These are phyloP conservation scores for Piper longum DNA, from an alignment of 164 flowering plant species.

Conservation along the genomic window DNA sequence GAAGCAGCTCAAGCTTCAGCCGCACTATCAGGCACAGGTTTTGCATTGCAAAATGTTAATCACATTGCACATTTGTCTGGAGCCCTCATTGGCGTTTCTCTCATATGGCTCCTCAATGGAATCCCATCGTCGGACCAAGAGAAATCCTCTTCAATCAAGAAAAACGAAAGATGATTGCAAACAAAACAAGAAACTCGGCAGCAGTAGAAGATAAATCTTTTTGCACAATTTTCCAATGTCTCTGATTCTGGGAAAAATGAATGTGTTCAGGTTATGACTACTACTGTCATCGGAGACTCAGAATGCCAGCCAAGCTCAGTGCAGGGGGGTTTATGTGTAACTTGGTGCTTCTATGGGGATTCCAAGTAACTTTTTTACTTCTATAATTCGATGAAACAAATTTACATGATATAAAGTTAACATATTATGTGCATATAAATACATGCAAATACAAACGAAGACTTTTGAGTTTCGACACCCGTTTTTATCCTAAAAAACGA, in stretches of 20 bases:
- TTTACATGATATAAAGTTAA: no score
- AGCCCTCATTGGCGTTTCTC: slow-evolving; percentile 67
- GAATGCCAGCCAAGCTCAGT: not conserved
- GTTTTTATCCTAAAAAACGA: not conserved
- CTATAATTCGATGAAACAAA: not conserved
- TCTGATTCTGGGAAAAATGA: not conserved
- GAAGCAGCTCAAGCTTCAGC: slow-evolving; percentile 96
- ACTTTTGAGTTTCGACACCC: not conserved
- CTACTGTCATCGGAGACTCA: not conserved
- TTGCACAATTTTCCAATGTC: not conserved
- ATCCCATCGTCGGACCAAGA: slow-evolving; percentile 2
- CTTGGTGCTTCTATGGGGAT: not conserved
- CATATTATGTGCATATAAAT: no score
- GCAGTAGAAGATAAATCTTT: not conserved
- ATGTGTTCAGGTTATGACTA: not conserved
- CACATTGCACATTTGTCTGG: slow-evolving; percentile 98
- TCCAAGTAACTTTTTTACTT: not conserved
- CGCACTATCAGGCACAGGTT: slow-evolving; percentile 36
- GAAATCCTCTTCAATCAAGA: not conserved
- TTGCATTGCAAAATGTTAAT: slow-evolving; percentile 49
- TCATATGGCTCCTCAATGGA: slow-evolving; percentile 72
- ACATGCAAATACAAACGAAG: not conserved
- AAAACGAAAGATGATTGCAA: not conserved
- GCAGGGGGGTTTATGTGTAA: not conserved
- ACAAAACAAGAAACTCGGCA: not conserved